phyloP scores from a whole-genome alignment of 2,329 filamentous ascomycete genomes.

The Aspergillus sp. region DNA sequence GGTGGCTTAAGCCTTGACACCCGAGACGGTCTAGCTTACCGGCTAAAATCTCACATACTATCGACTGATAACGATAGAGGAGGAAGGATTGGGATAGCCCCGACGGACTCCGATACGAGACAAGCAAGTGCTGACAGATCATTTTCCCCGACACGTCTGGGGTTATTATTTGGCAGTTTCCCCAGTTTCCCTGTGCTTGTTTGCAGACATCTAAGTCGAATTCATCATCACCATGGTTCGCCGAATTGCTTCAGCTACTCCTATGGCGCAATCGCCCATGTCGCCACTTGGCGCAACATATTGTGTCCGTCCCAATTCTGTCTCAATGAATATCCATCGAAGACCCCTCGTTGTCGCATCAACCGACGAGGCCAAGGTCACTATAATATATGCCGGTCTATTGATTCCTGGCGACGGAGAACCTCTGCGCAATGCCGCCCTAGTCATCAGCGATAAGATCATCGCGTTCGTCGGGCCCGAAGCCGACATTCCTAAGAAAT shows the following conservation, averaged over 20 bases:
- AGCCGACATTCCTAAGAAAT: constrained; percentile 4
- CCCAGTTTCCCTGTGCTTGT: background rate
- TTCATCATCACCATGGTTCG: background rate
- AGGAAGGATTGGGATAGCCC: background rate
- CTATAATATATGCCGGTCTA: background rate
- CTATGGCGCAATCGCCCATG: background rate
- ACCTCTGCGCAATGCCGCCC: background rate
- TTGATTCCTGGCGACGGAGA: background rate
- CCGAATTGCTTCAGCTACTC: background rate
- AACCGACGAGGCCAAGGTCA: background rate
- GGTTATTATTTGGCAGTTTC: background rate
- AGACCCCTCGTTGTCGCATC: background rate
- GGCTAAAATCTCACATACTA: background rate
- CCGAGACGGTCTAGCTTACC: background rate
- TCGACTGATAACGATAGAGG: background rate
- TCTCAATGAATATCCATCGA: background rate
- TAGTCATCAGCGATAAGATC: background rate
- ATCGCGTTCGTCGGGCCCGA: background rate
- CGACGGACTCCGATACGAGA: background rate
- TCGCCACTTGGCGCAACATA: background rate
- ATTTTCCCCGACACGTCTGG: background rate
- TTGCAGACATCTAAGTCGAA: too few species aligned
- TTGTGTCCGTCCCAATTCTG: background rate
- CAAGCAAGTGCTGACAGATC: background rate
- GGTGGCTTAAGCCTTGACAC: background rate